Conservation (phyloP, 2,329 filamentous ascomycete species). For the Ophiocordyceps sinensis region DNA sequence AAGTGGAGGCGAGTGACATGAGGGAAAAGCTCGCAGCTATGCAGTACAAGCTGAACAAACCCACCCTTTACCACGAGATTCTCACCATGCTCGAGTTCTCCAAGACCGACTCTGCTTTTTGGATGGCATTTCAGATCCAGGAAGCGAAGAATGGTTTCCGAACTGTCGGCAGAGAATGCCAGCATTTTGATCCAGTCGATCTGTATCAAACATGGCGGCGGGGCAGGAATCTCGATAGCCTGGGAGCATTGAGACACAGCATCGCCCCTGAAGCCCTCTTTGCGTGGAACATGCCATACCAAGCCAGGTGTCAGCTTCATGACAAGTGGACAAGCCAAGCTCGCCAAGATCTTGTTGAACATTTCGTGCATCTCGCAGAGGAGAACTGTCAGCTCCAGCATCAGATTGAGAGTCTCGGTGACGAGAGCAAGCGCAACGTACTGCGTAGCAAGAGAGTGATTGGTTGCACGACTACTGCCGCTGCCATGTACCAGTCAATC, state of each 20-base stretch:
- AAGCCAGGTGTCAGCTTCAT: slow-evolving; percentile 20
- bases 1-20: background rate
- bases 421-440: slow-evolving; percentile 23
- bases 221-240: background rate
- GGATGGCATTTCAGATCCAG: slow-evolving; percentile 41
- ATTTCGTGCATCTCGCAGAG: slow-evolving; percentile 21
- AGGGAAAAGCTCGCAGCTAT: slow-evolving; percentile 12
- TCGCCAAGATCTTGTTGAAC: slow-evolving; percentile 32
- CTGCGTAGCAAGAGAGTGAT: slow-evolving; percentile 46
- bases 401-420: slow-evolving; percentile 27
- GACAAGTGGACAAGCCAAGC: slow-evolving; percentile 29
- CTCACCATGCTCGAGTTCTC: slow-evolving; percentile 36
- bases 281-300: slow-evolving; percentile 38
- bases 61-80: slow-evolving; percentile 12
- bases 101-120: slow-evolving; percentile 33
- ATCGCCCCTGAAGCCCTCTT: slow-evolving; percentile 11
- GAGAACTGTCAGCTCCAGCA: slow-evolving; percentile 27
- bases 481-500: slow-evolving; percentile 43
- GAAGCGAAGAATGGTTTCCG: slow-evolving; percentile 27
- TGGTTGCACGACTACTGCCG: slow-evolving; percentile 56
- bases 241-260: background rate
- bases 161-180: slow-evolving; percentile 30
- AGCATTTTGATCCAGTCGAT: slow-evolving; percentile 16
- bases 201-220: slow-evolving; percentile 10
- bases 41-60: slow-evolving; percentile 5